A percentile compares a stretch with the other conserved stretches of the same genome.
These are phyloP conservation scores for Aspergillus incahuasiensis DNA, from an alignment of 495 filamentous ascomycete genomes.

Conservation along the genomic window DNA sequence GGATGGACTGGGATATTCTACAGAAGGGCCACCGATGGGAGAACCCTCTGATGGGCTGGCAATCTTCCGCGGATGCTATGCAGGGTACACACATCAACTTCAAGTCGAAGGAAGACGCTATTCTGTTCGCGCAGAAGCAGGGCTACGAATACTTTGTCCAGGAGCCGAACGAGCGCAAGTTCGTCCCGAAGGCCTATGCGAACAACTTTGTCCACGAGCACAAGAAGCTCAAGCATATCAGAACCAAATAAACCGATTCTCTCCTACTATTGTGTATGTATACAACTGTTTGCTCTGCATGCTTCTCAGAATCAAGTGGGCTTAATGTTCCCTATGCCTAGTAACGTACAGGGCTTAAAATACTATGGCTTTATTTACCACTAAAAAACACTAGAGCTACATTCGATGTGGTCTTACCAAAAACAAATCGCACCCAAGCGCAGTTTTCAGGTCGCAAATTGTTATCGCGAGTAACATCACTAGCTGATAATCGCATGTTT, in stretches of 20 bases:
- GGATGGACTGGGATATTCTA: slow-evolving; percentile 97
- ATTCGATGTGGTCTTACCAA: too few species aligned
- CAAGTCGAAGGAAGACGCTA: slow-evolving; percentile 90
- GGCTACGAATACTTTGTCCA: slow-evolving; percentile 99
- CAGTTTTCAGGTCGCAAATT: too few species aligned
- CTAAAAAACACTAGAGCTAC: too few species aligned
- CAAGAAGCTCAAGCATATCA: slow-evolving; percentile 84
- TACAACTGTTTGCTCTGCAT: slow-evolving; percentile 29
- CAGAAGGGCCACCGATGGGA: slow-evolving; percentile 91
- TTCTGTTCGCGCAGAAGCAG: slow-evolving; percentile 94
- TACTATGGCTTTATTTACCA: too few species aligned
- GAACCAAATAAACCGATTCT: slow-evolving; percentile 68
- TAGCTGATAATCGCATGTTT: too few species aligned
- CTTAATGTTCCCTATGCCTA: slow-evolving; percentile 1
- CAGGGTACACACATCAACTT: slow-evolving; percentile 89
- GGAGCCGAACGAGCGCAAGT: slow-evolving; percentile 83
- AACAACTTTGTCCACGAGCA: slow-evolving; percentile 88
- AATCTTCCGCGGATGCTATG: slow-evolving; percentile 88
- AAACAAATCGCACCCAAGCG: too few species aligned
- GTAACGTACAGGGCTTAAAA: background rate
- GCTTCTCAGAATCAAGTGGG: slow-evolving; percentile 5
- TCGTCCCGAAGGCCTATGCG: slow-evolving; percentile 89
- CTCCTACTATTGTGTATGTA: slow-evolving; percentile 43
- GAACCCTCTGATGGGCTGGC: slow-evolving; percentile 97
- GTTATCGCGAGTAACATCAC: too few species aligned